These are phyloP conservation scores for Hypoxylon rubiginosum DNA, from an alignment of 2,329 filamentous ascomycete species.

Conservation along the genomic window DNA sequence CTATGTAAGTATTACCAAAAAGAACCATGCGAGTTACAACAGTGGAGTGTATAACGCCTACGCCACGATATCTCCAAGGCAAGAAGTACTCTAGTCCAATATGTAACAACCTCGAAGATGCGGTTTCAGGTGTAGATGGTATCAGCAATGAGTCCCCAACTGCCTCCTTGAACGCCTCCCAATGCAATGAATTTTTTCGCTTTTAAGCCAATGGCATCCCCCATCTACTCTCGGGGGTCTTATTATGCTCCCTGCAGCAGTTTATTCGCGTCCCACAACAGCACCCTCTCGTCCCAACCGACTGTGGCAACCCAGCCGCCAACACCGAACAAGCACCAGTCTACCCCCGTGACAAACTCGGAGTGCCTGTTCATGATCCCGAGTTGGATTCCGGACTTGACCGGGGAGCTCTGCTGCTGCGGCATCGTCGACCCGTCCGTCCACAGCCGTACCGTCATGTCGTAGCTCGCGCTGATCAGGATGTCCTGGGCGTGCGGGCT, in stretches of 20 bases:
- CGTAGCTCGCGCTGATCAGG: slow-evolving; percentile 90
- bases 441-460: slow-evolving; percentile 98
- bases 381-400: slow-evolving; percentile 75
- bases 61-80: too few relatives aligned
- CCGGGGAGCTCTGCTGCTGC: slow-evolving; percentile 51
- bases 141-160: slow-evolving; percentile 19
- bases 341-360: slow-evolving; percentile 95
- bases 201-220: neutral
- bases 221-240: neutral
- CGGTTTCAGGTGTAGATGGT: slow-evolving; percentile 19
- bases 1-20: too few relatives aligned
- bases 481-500: slow-evolving; percentile 93
- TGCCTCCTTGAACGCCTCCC: slow-evolving; percentile 32
- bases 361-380: slow-evolving; percentile 93
- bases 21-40: too few relatives aligned
- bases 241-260: slow-evolving; percentile 45
- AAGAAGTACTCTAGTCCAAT: neutral
- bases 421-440: slow-evolving; percentile 73
- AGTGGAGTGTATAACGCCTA: too few relatives aligned
- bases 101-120: neutral
- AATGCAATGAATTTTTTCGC: slow-evolving; percentile 25
- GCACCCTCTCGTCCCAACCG: slow-evolving; percentile 92
- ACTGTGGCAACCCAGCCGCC: slow-evolving; percentile 96
- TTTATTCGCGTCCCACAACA: slow-evolving; percentile 87
- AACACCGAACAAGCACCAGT: slow-evolving; percentile 97